Base-by-base conservation (phyloP, 225 moss, liverwort and hornwort species). In the Rhytidiadelphus loreus region DNA sequence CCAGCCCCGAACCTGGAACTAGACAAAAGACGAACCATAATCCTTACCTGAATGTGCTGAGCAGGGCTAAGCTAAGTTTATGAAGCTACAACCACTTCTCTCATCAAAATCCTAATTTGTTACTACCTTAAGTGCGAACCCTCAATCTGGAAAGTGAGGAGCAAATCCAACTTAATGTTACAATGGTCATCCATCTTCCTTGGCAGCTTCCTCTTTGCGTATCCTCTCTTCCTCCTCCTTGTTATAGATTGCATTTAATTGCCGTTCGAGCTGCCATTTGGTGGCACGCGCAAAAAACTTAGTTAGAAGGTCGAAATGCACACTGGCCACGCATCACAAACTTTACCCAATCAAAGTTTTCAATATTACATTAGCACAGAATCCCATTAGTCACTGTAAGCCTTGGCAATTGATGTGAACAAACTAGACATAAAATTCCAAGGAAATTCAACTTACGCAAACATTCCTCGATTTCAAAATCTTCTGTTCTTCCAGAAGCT, bases 181-280 rank as follows among this genome's bases (percentile, higher is more conserved):
- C 84, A 84, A 71, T 24, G 12, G 20, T 92, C 84, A 92, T 87
- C 92, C 88, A 86, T 90, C 93, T 64, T 90, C 92, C 86, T 88
- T 89, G 21, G 92, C 92, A 84, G 92, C 94, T 77, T 94, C 94
- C 72, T 94, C 94, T 86, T 52, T 91, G 73, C 92, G 94, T 91
- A 94, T 94, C 81, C 92, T 90, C 94, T 94, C 94, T 91, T 94
- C 94, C 81, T 94, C 92, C 81, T 94, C 94, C 89, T 91, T 92
- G 86, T 94, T 94, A 76, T 89, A 92, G 53, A 94, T 92, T 80
- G 94, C 89, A 88, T 94, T 94, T 37, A 94, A 88, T 86, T 94
- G 92, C 80, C 92, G 87, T 90, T 94, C 94, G 72, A 94, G 89
- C 92, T 94, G 91, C 81, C 79, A 88, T 82, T 83, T 74, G 50